phyloP scores from a whole-genome alignment of 306 rosid species.

The Albizia julibrissin region DNA sequence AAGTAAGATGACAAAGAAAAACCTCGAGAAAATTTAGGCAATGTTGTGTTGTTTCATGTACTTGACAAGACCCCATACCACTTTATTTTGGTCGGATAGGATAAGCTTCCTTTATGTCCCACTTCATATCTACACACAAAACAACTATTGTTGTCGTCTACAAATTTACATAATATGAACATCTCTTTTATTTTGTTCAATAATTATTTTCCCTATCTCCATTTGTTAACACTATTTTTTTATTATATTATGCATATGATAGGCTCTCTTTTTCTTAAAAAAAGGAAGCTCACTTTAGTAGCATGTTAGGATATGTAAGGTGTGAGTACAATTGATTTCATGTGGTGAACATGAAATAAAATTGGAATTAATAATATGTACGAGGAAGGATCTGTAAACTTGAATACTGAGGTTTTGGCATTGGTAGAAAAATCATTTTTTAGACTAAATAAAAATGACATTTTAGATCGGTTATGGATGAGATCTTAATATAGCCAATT shows the following conservation, averaged over 20 bases:
- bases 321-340: neutral
- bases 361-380: neutral
- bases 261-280: neutral
- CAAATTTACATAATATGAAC: neutral
- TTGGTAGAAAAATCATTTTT: too few species aligned
- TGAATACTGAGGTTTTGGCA: neutral
- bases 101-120: conserved; percentile 16
- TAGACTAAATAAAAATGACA: too few species aligned
- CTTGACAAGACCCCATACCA: neutral
- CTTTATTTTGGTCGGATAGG: conserved; percentile 7
- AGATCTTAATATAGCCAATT: too few species aligned
- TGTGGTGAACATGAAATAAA: too few species aligned
- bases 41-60: neutral
- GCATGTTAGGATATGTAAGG: neutral
- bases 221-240: neutral
- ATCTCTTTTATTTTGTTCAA: neutral
- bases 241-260: neutral
- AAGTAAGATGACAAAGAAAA: conserved; percentile 16
- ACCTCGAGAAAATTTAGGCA: conserved; percentile 8
- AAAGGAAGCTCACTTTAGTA: neutral
- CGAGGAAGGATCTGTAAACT: neutral
- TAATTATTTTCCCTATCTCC: neutral
- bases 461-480: too few species aligned
- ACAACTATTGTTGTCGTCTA: neutral
- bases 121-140: neutral